Conservation (phyloP, 345 rosid species). For the Lepidium africanum region DNA sequence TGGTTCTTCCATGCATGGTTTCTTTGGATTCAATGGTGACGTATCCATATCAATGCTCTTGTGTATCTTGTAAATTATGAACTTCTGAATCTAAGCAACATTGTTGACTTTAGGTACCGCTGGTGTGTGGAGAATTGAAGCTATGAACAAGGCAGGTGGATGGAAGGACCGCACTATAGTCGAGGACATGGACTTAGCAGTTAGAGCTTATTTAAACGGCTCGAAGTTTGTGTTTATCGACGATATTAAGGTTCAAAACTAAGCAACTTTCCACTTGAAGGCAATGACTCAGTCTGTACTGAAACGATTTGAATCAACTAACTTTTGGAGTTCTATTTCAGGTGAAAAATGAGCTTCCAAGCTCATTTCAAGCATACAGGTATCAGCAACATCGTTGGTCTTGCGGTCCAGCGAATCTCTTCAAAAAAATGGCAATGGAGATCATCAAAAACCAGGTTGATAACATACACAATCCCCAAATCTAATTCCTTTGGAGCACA, state of each 20-base stretch:
- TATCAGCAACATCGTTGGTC: slow-evolving; percentile 92
- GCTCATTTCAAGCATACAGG: slow-evolving; percentile 78
- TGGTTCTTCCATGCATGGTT: slow-evolving; percentile 25
- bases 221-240: slow-evolving; percentile 71
- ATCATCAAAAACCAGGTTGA: slow-evolving; percentile 47
- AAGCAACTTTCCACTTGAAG: neutral
- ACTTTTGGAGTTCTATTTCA: slow-evolving; percentile 22
- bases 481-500: neutral
- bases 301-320: neutral
- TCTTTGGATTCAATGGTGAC: slow-evolving; percentile 31
- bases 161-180: slow-evolving; percentile 94
- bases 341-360: slow-evolving; percentile 88
- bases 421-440: slow-evolving; percentile 61
- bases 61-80: neutral
- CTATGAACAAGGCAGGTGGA: slow-evolving; percentile 73
- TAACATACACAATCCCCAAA: neutral
- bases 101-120: slow-evolving; percentile 59
- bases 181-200: slow-evolving; percentile 93
- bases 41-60: neutral
- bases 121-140: slow-evolving; percentile 86
- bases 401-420: slow-evolving; percentile 90
- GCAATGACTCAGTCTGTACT: neutral
- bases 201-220: slow-evolving; percentile 74
- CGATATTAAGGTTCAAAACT: slow-evolving; percentile 26
- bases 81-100: neutral